Evolutionary conservation across 768 basidiomycete genomes (phyloP).

Genomic region (Suillus weaverae): DNA sequence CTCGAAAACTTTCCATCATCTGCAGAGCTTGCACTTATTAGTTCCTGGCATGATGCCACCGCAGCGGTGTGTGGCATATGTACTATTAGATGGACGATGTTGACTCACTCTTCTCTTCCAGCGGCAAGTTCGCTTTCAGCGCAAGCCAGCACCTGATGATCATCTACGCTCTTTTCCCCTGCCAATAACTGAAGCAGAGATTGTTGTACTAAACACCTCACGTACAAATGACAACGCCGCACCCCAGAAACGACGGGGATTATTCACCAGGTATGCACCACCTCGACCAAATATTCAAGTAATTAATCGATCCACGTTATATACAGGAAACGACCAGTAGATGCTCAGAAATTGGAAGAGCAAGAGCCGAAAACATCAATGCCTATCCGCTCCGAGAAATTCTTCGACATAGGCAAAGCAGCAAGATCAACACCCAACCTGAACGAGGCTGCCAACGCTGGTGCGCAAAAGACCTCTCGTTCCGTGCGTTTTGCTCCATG

Average conservation of each 20-base stretch:
- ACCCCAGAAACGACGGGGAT: slow-evolving; percentile 17
- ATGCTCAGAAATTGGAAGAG: slow-evolving; percentile 11
- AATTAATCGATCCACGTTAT: neutral
- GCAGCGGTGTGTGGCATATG: slow-evolving; percentile 17
- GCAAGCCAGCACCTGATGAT: slow-evolving; percentile 9
- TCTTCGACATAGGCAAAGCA: slow-evolving; percentile 21
- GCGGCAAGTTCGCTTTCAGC: slow-evolving; percentile 27
- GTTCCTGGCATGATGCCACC: slow-evolving; percentile 28
- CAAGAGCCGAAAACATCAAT: slow-evolving; percentile 8
- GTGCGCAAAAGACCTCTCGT: neutral
- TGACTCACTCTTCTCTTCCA: neutral
- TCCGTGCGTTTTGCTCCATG: neutral
- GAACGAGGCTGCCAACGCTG: slow-evolving; percentile 5
- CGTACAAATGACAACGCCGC: slow-evolving; percentile 5
- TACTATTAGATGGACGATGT: slow-evolving; percentile 1
- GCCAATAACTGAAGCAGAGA: slow-evolving; percentile 11
- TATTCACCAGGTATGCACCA: slow-evolving; percentile 20
- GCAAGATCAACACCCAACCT: slow-evolving; percentile 29
- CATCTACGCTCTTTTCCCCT: slow-evolving; percentile 8
- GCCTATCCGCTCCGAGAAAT: slow-evolving; percentile 9
- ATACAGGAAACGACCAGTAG: slow-evolving; percentile 14
- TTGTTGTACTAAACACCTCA: neutral
- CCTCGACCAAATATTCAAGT: neutral
- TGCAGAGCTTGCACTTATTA: slow-evolving; percentile 19
- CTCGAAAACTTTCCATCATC: slow-evolving; percentile 20